Conservation (phyloP, 352 stramenopile species). For the Plasmopara muralis region DNA sequence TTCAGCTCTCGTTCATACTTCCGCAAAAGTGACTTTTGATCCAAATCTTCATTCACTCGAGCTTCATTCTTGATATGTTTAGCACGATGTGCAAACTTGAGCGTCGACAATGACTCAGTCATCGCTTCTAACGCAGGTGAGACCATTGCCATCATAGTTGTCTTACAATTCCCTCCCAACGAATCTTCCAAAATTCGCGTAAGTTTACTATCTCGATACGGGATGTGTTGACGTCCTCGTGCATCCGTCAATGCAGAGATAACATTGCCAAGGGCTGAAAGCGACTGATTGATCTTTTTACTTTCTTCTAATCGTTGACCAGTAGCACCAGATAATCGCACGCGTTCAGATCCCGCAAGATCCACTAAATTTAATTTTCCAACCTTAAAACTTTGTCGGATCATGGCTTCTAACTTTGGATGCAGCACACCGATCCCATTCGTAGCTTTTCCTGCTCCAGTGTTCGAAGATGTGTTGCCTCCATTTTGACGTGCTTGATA, state of each 20-base stretch:
- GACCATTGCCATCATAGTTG: constrained; percentile 96
- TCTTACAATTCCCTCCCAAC: constrained; percentile 91
- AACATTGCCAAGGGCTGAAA: constrained; percentile 87
- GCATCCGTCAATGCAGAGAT: constrained; percentile 87
- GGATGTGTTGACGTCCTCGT: constrained; percentile 85
- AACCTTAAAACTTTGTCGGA: constrained; percentile 92
- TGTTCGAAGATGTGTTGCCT: constrained; percentile 16
- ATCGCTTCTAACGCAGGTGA: constrained; percentile 85
- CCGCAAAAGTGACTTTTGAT: constrained; percentile 89
- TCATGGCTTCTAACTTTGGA: constrained; percentile 81
- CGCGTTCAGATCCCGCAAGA: constrained; percentile 87
- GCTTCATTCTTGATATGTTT: constrained; percentile 92
- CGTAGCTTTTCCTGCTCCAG: constrained; percentile 1
- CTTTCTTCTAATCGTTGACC: constrained; percentile 86
- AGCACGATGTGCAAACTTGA: constrained; percentile 92
- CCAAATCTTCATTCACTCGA: constrained; percentile 88
- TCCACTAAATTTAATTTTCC: constrained; percentile 93
- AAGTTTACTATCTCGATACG: constrained; percentile 92
- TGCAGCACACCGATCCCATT: constrained; percentile 31
- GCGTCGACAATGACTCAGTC: constrained; percentile 88
- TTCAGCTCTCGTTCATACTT: constrained; percentile 96
- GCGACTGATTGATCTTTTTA: constrained; percentile 91
- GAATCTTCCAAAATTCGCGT: constrained; percentile 88
- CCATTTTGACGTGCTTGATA: constrained; percentile 46
- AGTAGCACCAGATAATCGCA: constrained; percentile 81